Evolutionary conservation across 2,329 filamentous ascomycete species (phyloP).

Genomic region (Geosmithia flava): DNA sequence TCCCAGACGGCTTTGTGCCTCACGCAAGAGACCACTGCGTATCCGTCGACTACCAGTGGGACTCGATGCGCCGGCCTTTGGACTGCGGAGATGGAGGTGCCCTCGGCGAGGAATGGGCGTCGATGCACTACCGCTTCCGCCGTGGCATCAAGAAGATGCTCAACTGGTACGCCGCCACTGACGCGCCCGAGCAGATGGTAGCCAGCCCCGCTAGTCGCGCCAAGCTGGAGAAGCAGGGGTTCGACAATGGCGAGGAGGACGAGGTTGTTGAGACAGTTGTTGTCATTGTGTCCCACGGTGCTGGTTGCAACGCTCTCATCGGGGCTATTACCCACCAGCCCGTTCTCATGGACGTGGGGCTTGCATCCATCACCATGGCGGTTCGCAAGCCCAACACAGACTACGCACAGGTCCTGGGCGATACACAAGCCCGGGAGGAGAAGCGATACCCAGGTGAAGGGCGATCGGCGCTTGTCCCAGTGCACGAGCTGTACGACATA

Average conservation of each 20-base stretch:
- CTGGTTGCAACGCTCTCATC: constrained; percentile 90
- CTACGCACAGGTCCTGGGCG: constrained; percentile 14
- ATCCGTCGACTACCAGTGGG: constrained; percentile 89
- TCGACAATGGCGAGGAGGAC: constrained; percentile 21
- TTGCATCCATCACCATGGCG: constrained; percentile 87
- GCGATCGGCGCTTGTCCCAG: constrained; percentile 19
- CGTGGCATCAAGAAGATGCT: constrained; percentile 67
- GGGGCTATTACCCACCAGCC: constrained; percentile 86
- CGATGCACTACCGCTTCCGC: constrained; percentile 86
- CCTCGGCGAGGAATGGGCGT: constrained; percentile 88
- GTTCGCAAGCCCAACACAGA: constrained; percentile 41
- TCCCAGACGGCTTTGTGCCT: constrained; percentile 77
- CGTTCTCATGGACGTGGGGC: constrained; percentile 77
- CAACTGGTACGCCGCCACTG: constrained; percentile 62
- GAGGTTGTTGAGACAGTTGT: constrained; percentile 65
- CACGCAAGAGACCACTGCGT: constrained; percentile 83
- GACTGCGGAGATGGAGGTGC: constrained; percentile 81
- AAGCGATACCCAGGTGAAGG: constrained; percentile 6
- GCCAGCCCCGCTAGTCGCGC: constrained; percentile 20
- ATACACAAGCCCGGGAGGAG: constrained; percentile 12
- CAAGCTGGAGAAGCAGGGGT: constrained; percentile 9
- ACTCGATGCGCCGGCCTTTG: constrained; percentile 69
- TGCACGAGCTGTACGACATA: constrained; percentile 59
- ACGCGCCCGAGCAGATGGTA: constrained; percentile 37
- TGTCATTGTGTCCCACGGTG: constrained; percentile 84